Conservation (phyloP, 2,329 filamentous ascomycete species). For the Neurospora sp. region DNA sequence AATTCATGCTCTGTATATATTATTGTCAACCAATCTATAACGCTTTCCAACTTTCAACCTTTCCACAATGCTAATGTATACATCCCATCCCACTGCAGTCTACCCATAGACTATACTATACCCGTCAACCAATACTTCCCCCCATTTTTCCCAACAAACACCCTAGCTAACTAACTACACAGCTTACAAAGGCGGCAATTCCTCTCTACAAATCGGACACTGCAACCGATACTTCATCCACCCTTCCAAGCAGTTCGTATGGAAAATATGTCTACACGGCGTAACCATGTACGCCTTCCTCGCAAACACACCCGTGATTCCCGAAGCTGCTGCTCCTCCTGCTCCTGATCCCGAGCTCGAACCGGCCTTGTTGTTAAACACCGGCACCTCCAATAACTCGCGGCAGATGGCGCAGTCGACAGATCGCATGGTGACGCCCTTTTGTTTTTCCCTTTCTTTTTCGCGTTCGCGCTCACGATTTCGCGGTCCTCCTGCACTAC, state of each 20-base stretch:
- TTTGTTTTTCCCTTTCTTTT: slow-evolving; percentile 18
- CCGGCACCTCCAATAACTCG: slow-evolving; percentile 80
- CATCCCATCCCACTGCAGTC: neutral
- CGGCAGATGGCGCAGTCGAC: slow-evolving; percentile 96
- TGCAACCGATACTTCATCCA: slow-evolving; percentile 93
- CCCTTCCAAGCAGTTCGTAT: slow-evolving; percentile 80
- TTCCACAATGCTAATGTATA: neutral
- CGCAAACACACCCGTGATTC: slow-evolving; percentile 61
- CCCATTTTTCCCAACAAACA: neutral
- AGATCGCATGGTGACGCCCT: slow-evolving; percentile 28
- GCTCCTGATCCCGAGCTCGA: slow-evolving; percentile 17
- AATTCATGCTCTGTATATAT: neutral
- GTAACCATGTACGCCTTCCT: slow-evolving; percentile 92
- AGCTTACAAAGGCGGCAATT: slow-evolving; percentile 66
- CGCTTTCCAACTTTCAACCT: neutral
- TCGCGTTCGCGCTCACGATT: slow-evolving; percentile 26
- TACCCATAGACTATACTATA: neutral
- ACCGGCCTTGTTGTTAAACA: slow-evolving; percentile 46
- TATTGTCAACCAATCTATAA: neutral
- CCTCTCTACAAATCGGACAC: slow-evolving; percentile 91
- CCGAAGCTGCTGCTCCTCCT: slow-evolving; percentile 15
- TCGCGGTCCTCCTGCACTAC: slow-evolving; percentile 1
- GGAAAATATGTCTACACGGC: slow-evolving; percentile 92
- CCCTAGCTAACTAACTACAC: neutral
- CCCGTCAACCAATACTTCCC: neutral